Percentiles rank a stretch among this genome's conserved stretches.
Evolutionary conservation across 495 filamentous ascomycete species (phyloP).

Genomic region (Opeltia flavorubescens): DNA sequence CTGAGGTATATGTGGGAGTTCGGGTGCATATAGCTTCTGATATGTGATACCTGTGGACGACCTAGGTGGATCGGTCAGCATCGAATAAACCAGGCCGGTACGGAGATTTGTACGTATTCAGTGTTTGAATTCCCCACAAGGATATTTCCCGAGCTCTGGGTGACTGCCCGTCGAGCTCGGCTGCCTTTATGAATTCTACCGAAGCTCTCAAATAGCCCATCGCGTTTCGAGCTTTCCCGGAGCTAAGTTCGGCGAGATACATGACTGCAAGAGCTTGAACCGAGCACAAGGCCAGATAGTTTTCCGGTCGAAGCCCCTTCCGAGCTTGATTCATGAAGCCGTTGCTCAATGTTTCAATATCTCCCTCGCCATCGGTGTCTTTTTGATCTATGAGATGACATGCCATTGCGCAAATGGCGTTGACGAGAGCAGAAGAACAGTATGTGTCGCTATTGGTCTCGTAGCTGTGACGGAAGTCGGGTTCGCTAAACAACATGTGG

Average conservation of each 20-base stretch:
- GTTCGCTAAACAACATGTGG: slow-evolving; percentile 27
- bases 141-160: slow-evolving; percentile 9
- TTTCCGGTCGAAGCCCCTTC: slow-evolving; percentile 10
- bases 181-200: slow-evolving; percentile 6
- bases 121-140: slow-evolving; percentile 12
- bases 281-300: slow-evolving; percentile 15
- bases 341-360: slow-evolving; percentile 18
- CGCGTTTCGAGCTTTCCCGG: slow-evolving; percentile 19
- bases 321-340: slow-evolving; percentile 23
- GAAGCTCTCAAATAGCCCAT: slow-evolving; percentile 22
- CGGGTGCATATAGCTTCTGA: slow-evolving; percentile 9
- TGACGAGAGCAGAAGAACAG: slow-evolving; percentile 24
- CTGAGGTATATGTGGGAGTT: neutral
- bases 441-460: slow-evolving; percentile 13
- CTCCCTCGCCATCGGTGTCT: slow-evolving; percentile 7
- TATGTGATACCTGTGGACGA: slow-evolving; percentile 11
- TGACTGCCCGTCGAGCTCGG: slow-evolving; percentile 4
- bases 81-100: neutral
- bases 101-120: slow-evolving; percentile 10
- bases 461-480: slow-evolving; percentile 21
- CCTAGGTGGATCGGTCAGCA: neutral
- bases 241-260: slow-evolving; percentile 21
- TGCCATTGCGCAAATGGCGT: slow-evolving; percentile 29
- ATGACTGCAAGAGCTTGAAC: slow-evolving; percentile 23
- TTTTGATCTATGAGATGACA: slow-evolving; percentile 20